Base-by-base conservation (phyloP, 2,329 filamentous ascomycete species). In the Trichoderma sp. region DNA sequence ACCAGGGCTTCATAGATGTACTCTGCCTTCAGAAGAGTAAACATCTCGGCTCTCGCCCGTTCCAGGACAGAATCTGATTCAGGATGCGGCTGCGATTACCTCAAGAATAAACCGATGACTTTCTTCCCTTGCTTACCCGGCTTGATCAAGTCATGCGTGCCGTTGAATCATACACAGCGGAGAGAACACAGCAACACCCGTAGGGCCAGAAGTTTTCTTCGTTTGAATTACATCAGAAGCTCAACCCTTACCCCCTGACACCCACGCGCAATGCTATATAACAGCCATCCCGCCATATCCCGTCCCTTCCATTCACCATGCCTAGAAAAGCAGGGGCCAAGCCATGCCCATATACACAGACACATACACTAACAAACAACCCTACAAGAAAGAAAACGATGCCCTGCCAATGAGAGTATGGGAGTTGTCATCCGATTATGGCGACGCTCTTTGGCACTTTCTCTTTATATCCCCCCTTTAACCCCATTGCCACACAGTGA, bases 391-490 rank as follows among this genome's bases (percentile, higher is more conserved):
- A 19, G 34, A 41, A 41, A 62, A 45, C 50, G 28, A 55, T 55
- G 60, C 60, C 59, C 39, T 39, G 60, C 48, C 50, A 43, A 24
- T 51, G 26, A 65, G 26, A 52, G 51, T 59, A 43, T 59, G 44
- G 50, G 51, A 63, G 54, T 63, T 55, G 44, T 65, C 43, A 63
- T 63, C 64, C 58, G 58, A 63, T 63, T 52, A 68, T 59, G 52
- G 66, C 52, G 2, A 43, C 61, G 56, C 44, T 58, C 47, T 54
- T 47, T 56, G 50, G 28, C 43, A 26, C 41, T 34, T 50, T 39
- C 47, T 47, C 54, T 44, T 54, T 19, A n/a, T 41, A 2, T 10
- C 43, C 43, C 50, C 62, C 39, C 52, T 51, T 45, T 59, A 24
- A 24, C 34, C 34, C 7, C 12, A 45, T 48, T 44, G 26, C 24